These are phyloP conservation scores for Phaeosphaeria sp. DNA, from an alignment of 2,329 filamentous ascomycete species.

Conservation along the genomic window DNA sequence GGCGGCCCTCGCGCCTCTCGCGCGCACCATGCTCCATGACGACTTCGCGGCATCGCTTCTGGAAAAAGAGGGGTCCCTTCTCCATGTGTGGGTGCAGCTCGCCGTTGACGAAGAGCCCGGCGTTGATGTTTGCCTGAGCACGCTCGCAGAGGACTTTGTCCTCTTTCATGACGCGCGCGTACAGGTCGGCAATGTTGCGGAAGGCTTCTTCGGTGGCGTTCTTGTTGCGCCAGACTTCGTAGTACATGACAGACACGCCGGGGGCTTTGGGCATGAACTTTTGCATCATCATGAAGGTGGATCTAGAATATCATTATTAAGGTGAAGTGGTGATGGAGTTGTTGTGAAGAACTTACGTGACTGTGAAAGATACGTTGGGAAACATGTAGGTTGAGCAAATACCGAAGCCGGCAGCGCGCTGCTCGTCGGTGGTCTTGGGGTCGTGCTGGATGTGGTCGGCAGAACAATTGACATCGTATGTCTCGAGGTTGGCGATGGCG, in stretches of 20 bases:
- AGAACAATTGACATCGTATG: slow-evolving; percentile 52
- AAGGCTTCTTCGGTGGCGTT: slow-evolving; percentile 66
- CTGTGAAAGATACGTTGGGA: slow-evolving; percentile 40
- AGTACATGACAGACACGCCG: slow-evolving; percentile 62
- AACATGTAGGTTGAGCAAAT: slow-evolving; percentile 42
- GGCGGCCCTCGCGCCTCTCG: slow-evolving; percentile 53
- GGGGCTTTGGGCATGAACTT: slow-evolving; percentile 65
- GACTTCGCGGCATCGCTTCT: slow-evolving; percentile 58
- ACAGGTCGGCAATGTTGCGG: slow-evolving; percentile 63
- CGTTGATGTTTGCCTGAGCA: slow-evolving; percentile 67
- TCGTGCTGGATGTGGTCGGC: slow-evolving; percentile 44
- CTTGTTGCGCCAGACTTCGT: slow-evolving; percentile 70
- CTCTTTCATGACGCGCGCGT: slow-evolving; percentile 69
- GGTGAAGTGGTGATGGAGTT: neutral
- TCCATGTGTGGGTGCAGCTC: slow-evolving; percentile 68
- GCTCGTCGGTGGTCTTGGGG: slow-evolving; percentile 35
- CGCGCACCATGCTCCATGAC: slow-evolving; percentile 57
- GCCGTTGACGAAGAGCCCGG: slow-evolving; percentile 68
- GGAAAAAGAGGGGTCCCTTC: slow-evolving; percentile 65
- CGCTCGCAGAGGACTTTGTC: slow-evolving; percentile 68
- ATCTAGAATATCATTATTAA: slow-evolving; percentile 18
- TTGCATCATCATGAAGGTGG: slow-evolving; percentile 69
- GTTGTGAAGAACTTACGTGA: slow-evolving; percentile 27
- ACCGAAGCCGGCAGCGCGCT: slow-evolving; percentile 32
- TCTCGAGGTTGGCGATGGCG: slow-evolving; percentile 62